Percentiles rank a stretch among this genome's conserved stretches.
Conservation (phyloP, 352 stramenopile genomes). For the Pythium dissotocum region DNA sequence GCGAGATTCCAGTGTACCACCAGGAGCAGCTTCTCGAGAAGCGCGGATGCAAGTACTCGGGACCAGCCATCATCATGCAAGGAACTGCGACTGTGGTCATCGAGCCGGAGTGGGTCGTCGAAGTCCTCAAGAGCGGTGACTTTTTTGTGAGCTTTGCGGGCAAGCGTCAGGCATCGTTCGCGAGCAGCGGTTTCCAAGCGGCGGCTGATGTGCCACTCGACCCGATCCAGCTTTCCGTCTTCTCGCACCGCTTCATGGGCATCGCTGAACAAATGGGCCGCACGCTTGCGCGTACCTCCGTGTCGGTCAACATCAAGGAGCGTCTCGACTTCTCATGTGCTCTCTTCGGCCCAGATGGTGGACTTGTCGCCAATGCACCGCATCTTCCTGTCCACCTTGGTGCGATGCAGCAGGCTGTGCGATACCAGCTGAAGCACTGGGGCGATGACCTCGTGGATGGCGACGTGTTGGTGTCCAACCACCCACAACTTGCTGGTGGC, state of each 20-base stretch:
- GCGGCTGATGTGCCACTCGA: slow-evolving; percentile 72
- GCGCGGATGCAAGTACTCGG: slow-evolving; percentile 62
- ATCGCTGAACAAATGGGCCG: slow-evolving; percentile 99
- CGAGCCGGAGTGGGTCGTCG: slow-evolving; percentile 93
- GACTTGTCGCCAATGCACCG: slow-evolving; percentile 99
- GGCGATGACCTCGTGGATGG: slow-evolving; percentile 92
- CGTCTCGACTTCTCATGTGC: slow-evolving; percentile 99
- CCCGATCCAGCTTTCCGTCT: slow-evolving; percentile 96
- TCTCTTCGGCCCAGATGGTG: slow-evolving; percentile 96
- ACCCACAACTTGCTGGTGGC: slow-evolving; percentile 97
- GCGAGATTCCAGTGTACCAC: slow-evolving; percentile 92
- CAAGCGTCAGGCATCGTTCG: slow-evolving; percentile 32
- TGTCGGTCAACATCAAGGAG: slow-evolving; percentile 99
- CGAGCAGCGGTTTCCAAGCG: slow-evolving; percentile 35
- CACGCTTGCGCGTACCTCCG: slow-evolving; percentile 94
- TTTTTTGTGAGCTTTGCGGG: slow-evolving; percentile 87
- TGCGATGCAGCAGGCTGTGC: slow-evolving; percentile 97
- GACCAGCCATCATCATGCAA: slow-evolving; percentile 98
- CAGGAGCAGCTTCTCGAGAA: slow-evolving; percentile 87
- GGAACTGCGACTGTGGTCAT: slow-evolving; percentile 98
- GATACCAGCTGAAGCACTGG: slow-evolving; percentile 92
- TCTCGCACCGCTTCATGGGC: slow-evolving; percentile 98
- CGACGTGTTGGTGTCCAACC: slow-evolving; percentile 99
- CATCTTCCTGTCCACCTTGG: slow-evolving; percentile 99
- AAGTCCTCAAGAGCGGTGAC: slow-evolving; percentile 94